Percentiles rank a stretch among this genome's conserved stretches.
phyloP scores from a whole-genome alignment of 192 early-diverging fungal species.

The Spizellomyces punctatus region DNA sequence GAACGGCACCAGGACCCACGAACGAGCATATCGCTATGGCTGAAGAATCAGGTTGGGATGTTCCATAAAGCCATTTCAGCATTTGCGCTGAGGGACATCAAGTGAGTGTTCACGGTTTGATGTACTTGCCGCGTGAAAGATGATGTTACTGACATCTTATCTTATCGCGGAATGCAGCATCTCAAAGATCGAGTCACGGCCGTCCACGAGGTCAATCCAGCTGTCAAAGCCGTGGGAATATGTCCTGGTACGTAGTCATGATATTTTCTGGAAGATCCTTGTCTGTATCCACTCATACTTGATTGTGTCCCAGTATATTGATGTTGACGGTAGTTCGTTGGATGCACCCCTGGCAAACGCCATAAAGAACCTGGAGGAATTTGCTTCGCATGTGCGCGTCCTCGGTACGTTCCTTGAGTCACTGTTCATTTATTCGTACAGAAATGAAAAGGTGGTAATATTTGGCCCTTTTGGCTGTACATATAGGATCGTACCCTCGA shows the following conservation, averaged over 20 bases:
- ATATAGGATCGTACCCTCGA: constrained; percentile 40
- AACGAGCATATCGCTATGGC: constrained; percentile 29
- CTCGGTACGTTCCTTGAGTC: constrained; percentile 17
- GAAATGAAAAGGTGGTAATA: not conserved
- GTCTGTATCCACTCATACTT: too few species aligned
- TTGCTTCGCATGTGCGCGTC: constrained; percentile 26
- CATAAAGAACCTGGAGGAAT: constrained; percentile 35
- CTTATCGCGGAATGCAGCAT: constrained; percentile 29
- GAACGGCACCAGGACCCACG: constrained; percentile 34
- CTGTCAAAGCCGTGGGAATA: constrained; percentile 42
- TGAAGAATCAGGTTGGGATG: constrained; percentile 36
- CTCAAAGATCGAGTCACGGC: constrained; percentile 40
- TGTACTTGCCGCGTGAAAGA: not conserved
- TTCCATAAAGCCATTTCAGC: constrained; percentile 30
- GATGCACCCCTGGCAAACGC: constrained; percentile 35
- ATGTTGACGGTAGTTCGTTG: constrained; percentile 29
- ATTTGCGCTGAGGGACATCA: constrained; percentile 46
- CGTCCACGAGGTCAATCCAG: constrained; percentile 33
- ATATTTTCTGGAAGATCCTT: too few species aligned
- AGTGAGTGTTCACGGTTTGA: constrained; percentile 14
- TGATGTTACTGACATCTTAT: not conserved
- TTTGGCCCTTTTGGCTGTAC: too few species aligned
- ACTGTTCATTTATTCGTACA: not conserved
- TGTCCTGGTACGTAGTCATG: constrained; percentile 12
- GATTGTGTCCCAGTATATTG: constrained; percentile 28